A percentile compares a stretch with the other conserved stretches of the same genome.
phyloP scores from a whole-genome alignment of 208 protist genomes.

The Wallacemonas sp. region DNA sequence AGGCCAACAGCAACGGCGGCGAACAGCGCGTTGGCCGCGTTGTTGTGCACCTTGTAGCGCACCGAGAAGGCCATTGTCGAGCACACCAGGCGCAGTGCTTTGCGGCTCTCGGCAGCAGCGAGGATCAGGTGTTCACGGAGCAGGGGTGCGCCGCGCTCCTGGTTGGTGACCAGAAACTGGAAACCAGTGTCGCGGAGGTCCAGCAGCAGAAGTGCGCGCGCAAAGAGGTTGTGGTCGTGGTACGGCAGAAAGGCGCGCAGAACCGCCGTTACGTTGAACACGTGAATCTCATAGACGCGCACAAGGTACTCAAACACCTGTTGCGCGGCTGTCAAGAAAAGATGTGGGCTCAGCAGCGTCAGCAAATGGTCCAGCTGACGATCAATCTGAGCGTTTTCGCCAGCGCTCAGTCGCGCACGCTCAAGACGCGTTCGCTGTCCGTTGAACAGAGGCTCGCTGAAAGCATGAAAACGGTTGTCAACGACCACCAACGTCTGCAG shows the following conservation, averaged over 20 bases:
- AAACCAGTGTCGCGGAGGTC: constrained; percentile 87
- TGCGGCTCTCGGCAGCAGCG: constrained; percentile 71
- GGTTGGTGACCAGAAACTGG: constrained; percentile 76
- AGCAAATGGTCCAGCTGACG: constrained; percentile 58
- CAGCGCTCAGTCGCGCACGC: constrained; percentile 46
- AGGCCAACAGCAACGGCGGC: constrained; percentile 61
- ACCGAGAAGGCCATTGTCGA: constrained; percentile 46
- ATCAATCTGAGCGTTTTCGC: constrained; percentile 42
- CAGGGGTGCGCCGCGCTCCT: constrained; percentile 73
- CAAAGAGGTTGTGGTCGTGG: constrained; percentile 87
- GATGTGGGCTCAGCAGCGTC: constrained; percentile 76
- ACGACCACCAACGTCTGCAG: constrained; percentile 69
- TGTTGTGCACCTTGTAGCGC: constrained; percentile 49
- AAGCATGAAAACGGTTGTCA: constrained; percentile 83
- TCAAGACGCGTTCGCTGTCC: constrained; percentile 55
- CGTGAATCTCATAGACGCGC: constrained; percentile 81
- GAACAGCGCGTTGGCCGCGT: constrained; percentile 81
- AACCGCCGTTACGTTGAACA: constrained; percentile 73
- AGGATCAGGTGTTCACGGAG: constrained; percentile 69
- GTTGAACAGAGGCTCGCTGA: constrained; percentile 69
- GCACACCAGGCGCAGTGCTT: constrained; percentile 70
- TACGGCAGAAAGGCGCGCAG: constrained; percentile 80
- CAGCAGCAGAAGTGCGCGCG: constrained; percentile 68
- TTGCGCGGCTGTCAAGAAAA: constrained; percentile 82
- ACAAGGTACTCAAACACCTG: constrained; percentile 89